Conservation (phyloP, 331 rosid species). For the Phaseolus coccineus region DNA sequence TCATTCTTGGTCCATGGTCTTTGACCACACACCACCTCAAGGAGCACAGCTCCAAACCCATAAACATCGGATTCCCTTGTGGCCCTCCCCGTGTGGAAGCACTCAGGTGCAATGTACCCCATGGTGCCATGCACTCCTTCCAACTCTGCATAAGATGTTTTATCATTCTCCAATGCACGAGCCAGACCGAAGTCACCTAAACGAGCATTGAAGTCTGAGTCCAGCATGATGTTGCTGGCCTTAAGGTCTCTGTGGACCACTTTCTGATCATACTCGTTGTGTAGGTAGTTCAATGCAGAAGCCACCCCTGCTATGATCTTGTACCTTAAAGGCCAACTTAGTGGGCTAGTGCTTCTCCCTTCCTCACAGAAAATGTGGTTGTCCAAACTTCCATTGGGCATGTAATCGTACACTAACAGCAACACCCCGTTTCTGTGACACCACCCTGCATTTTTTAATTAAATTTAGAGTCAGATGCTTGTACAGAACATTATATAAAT, state of each 20-base stretch:
- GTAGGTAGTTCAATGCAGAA: constrained; percentile 73
- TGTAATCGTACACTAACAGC: constrained; percentile 76
- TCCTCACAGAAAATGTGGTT: constrained; percentile 67
- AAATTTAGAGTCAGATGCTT: background rate
- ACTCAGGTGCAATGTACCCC: constrained; percentile 86
- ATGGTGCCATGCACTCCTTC: constrained; percentile 75
- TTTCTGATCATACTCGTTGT: constrained; percentile 75
- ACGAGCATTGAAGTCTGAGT: constrained; percentile 70
- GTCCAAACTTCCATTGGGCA: constrained; percentile 90
- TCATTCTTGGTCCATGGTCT: constrained; percentile 66
- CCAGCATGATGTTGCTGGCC: constrained; percentile 82
- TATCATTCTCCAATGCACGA: constrained; percentile 73
- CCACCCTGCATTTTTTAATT: constrained; percentile 61
- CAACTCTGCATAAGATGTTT: constrained; percentile 66
- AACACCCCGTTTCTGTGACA: constrained; percentile 70
- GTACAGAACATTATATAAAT: background rate
- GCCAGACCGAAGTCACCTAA: constrained; percentile 81
- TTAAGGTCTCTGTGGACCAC: constrained; percentile 83
- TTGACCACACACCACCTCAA: constrained; percentile 75
- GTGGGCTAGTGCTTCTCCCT: constrained; percentile 43
- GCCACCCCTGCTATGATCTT: constrained; percentile 74
- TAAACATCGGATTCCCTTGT: constrained; percentile 71
- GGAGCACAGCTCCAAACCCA: constrained; percentile 71
- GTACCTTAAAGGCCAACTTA: constrained; percentile 69
- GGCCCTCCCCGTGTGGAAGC: constrained; percentile 83